Base-by-base conservation (phyloP, 768 basidiomycete genomes). In the Chiua virens region DNA sequence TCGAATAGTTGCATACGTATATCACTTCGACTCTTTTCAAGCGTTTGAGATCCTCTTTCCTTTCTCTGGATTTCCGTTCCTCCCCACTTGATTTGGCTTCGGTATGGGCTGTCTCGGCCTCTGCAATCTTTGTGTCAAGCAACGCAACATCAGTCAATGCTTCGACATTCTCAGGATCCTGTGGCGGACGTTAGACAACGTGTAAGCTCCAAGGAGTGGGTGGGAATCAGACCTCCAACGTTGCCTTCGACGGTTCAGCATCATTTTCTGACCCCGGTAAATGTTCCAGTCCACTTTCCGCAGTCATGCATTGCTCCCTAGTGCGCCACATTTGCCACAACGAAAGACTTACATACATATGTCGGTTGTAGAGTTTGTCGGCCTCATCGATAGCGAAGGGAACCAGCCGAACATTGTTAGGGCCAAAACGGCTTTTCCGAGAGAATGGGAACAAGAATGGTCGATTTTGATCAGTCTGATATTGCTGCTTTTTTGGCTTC, bases 381-480 rank as follows among this genome's bases (percentile, higher is more conserved):
- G 97, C 97, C 67, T 99, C 97, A 40, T 93, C 92, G 52, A 99
- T 93, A 5, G 94, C 93, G 67, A 87, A 94, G 3, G 97, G 97
- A 4, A 98, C 91, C n/a, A 90, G 74, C 37, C 81, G 79, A 21
- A 75, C 76, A 51, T 84, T 79, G 44, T 80, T 78, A 41, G 65
- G 51, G 25, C 81, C 74, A 47, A 75, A 75, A 48, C 70, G 75
- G 43, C 70, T 77, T 36, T 54, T 71, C n/a, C 84, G 80, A 7
- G 93, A 91, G 66, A 97, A 99, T 0, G 97, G 97, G 67, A 99
- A 95, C 53, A 98, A 73, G 67, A 98, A 99, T 2, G 97, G 96
- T 13, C 90, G 79, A 41, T 74, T 84, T 66, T 95, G 97, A 69
- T 99, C 97, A 0, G 97, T 99, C 65, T 98, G 97, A 67, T 92